These are phyloP conservation scores for Immersiporthe knoxdaviesiana DNA, from an alignment of 2,329 filamentous ascomycete species.

Conservation along the genomic window DNA sequence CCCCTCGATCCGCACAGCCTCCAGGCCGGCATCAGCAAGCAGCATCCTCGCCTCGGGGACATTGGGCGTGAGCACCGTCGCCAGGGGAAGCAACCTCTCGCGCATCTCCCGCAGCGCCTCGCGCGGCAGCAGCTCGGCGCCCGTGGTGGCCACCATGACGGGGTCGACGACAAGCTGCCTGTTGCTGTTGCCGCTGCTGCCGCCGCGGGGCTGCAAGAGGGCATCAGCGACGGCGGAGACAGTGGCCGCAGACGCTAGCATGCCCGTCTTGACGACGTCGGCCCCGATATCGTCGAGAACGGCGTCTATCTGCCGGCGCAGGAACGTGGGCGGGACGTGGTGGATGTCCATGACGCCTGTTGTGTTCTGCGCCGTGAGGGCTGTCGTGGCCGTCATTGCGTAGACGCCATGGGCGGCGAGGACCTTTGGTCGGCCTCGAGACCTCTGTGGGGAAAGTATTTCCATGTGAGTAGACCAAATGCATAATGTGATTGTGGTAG, in stretches of 20 bases:
- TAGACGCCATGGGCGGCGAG: conserved; percentile 91
- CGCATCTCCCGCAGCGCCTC: conserved; percentile 66
- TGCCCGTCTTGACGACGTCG: conserved; percentile 91
- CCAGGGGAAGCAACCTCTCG: conserved; percentile 62
- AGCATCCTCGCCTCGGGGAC: conserved; percentile 73
- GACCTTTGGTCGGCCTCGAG: conserved; percentile 94
- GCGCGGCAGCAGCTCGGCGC: conserved; percentile 67
- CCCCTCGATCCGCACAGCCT: conserved; percentile 48
- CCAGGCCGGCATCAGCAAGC: conserved; percentile 50
- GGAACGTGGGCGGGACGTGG: conserved; percentile 75
- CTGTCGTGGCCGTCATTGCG: conserved; percentile 93
- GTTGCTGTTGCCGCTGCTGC: too few species aligned
- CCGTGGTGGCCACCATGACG: conserved; percentile 90
- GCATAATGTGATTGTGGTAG: conserved; percentile 3
- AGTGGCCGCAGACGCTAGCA: conserved; percentile 76
- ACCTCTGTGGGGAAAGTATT: conserved; percentile 60
- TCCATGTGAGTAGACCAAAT: conserved; percentile 10
- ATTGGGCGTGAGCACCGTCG: conserved; percentile 76
- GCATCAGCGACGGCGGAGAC: conserved; percentile 70
- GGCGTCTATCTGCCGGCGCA: conserved; percentile 82
- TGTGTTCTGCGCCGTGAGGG: conserved; percentile 95
- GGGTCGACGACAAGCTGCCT: conserved; percentile 70
- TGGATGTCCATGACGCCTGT: conserved; percentile 82
- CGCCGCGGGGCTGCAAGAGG: conserved; percentile 42
- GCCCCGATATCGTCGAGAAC: conserved; percentile 82